A percentile compares a stretch with the other conserved stretches of the same genome.
Evolutionary conservation across 495 filamentous ascomycete genomes (phyloP).

Genomic region (Cladorrhinum samala): DNA sequence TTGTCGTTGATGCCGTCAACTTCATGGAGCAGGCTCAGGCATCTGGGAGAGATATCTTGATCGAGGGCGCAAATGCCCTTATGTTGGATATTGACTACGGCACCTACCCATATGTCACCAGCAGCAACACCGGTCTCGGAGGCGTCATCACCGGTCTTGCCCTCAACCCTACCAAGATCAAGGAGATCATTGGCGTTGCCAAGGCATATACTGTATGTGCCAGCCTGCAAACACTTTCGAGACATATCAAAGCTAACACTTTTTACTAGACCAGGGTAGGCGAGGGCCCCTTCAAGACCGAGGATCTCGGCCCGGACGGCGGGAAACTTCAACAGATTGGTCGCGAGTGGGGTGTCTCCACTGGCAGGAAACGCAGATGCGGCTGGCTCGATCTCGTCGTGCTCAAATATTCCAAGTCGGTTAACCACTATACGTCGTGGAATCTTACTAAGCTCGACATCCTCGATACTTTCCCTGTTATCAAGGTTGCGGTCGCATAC

Average conservation of each 20-base stretch:
- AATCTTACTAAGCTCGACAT: conserved; percentile 87
- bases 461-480: conserved; percentile 72
- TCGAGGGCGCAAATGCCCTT: conserved; percentile 87
- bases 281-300: conserved; percentile 78
- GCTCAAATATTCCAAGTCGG: conserved; percentile 62
- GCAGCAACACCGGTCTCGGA: conserved; percentile 66
- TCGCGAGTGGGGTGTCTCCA: conserved; percentile 65
- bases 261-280: conserved; percentile 55
- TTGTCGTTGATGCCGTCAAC: conserved; percentile 62
- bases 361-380: conserved; percentile 75
- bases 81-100: conserved; percentile 47
- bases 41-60: conserved; percentile 58
- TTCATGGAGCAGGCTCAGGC: conserved; percentile 52
- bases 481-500: conserved; percentile 76
- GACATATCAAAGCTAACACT: background rate
- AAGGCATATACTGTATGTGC: conserved; percentile 54
- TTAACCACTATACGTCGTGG: conserved; percentile 70
- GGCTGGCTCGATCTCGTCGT: conserved; percentile 90
- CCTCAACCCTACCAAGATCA: conserved; percentile 46
- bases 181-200: conserved; percentile 56
- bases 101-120: conserved; percentile 84
- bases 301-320: conserved; percentile 56
- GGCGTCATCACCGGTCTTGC: conserved; percentile 70
- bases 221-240: background rate
- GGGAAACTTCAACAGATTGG: conserved; percentile 42